Evolutionary conservation across 129 eudicot genomes (phyloP), one percentile per base, ranked within the genome.

Genomic region (Calendula officinalis): DNA sequence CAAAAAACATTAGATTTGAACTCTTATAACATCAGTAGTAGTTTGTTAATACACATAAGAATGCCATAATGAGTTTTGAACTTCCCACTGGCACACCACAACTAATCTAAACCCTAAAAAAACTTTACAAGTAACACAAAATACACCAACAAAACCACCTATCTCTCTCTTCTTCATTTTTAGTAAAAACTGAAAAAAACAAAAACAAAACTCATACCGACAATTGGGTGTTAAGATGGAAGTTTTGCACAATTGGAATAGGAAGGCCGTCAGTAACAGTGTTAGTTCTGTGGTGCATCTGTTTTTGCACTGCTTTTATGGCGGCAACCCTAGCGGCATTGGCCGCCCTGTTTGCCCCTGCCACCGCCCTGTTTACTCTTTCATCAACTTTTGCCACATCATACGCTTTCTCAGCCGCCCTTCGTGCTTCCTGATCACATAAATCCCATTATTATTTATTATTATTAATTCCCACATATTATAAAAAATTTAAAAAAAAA

Each of bases 261-360:
- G 94, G 88, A 66, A 84, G 75, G 12, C 83, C 90, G 11, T 87
- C 96, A 44, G 30, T 22, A 22, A 22, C 30, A 22, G 77, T 74
- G 62, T 73, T 81, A 65, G 71, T 74, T 50, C 81, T 67, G 36
- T 62, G 80, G 76, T 85, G 89, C 87, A 92, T 85, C 83, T 88
- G 98, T 76, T 88, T 92, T 60, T 92, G 98, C 22, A 92, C 89
- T 3, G 96, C 96, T 62, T 88, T 92, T 8, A 88, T 89, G 1
- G 98, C 96, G 5, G 98, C 98, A 5, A 92, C 98, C 73, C 96
- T 79, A 10, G 96, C 98, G 3, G 98, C 95, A 73, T 85, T 92
- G 38, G 96, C 96, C 3, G 98, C 96, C 51, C 78, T 76, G 77
- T 92, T 88, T 49, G 98, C 98, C 5, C 91, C 87, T 62, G 87